Conservation (phyloP, 129 eudicot species). For the Flaveria ramosissima region DNA sequence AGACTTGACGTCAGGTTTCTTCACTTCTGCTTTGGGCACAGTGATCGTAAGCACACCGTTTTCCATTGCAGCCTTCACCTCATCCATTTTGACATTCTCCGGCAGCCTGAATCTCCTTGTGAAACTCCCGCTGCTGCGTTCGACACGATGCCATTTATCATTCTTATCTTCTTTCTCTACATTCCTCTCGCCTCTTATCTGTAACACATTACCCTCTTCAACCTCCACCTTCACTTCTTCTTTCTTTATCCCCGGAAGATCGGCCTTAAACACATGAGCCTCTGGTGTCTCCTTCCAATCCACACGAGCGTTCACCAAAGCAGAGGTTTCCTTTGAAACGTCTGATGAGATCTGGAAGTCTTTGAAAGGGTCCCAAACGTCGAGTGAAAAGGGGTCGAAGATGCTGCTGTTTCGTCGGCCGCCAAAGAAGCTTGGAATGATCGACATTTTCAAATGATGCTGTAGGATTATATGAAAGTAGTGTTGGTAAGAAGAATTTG, state of each 20-base stretch:
- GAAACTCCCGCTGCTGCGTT: conserved; percentile 40
- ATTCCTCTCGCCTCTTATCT: conserved; percentile 45
- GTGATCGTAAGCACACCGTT: conserved; percentile 45
- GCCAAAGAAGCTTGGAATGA: conserved; percentile 39
- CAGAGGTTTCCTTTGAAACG: conserved; percentile 16
- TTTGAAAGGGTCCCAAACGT: conserved; percentile 43
- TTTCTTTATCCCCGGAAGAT: conserved; percentile 42
- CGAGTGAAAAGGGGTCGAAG: conserved; percentile 34
- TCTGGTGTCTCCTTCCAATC: conserved; percentile 45
- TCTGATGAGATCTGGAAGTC: conserved; percentile 21
- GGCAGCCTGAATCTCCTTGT: conserved; percentile 50
- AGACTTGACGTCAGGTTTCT: conserved; percentile 45
- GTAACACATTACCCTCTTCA: conserved; percentile 39
- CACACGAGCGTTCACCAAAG: conserved; percentile 17
- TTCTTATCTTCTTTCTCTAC: conserved; percentile 57
- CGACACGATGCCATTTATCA: conserved; percentile 23
- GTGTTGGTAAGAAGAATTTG: too few species aligned
- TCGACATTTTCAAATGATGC: conserved; percentile 32
- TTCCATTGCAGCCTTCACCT: conserved; percentile 46
- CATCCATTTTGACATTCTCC: conserved; percentile 46
- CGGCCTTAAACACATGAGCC: conserved; percentile 45
- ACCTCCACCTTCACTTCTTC: conserved; percentile 48
- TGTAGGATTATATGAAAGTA: too few species aligned
- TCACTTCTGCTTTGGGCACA: conserved; percentile 40
- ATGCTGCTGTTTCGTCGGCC: conserved; percentile 36